Base-by-base conservation (phyloP, 1,284 basidiomycete genomes). In the Phaffia rhodozyma region DNA sequence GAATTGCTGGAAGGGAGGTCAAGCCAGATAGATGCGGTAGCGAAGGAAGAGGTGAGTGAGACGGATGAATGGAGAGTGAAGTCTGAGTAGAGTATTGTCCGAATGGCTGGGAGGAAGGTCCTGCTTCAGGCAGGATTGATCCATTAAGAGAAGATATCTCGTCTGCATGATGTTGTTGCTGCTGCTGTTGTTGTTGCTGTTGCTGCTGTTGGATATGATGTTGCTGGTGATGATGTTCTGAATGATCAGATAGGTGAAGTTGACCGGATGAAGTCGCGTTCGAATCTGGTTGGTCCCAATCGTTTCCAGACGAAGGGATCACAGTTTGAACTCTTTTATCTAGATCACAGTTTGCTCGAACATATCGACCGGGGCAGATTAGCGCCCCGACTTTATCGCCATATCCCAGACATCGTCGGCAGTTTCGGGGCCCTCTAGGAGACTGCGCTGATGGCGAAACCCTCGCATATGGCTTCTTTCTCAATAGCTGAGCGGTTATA, bases 341-440 rank as follows among this genome's bases (percentile, higher is more conserved):
- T 16, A 58, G 43, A 30, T 58, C 30, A 30, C 57, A 58, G 47
- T 58, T 58, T 2, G 57, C 57, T 20, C 57, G 34, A 30, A 58
- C 30, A 30, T 27, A 49, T 23, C 57, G 21, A 30, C 57, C 57
- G 11, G 57, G 57, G 25, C 57, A 58, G 4, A 13, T 20, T 0
- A 30, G 27, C 21, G 57, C 57, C 20, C 57, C 57, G 3, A 49
- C 57, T 13, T 25, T 21, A 20, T 58, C 57, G 38, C 38, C 38
- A 25, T 49, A 30, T n/a, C 9, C 13, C 2, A 32, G 9, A 27
- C 57, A 58, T 30, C 57, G 57, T 49, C 25, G 21, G 25, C 57
- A 58, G 47, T 58, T 58, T 25, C 57, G 34, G 16, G 47, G 43
- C 2, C 57, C 57, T 20, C 57, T 5, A 27, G 34, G 47, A 43